These are phyloP conservation scores for Nicotiana tomentosiformis DNA, from an alignment of 257 asterid genomes.

Conservation along the genomic window DNA sequence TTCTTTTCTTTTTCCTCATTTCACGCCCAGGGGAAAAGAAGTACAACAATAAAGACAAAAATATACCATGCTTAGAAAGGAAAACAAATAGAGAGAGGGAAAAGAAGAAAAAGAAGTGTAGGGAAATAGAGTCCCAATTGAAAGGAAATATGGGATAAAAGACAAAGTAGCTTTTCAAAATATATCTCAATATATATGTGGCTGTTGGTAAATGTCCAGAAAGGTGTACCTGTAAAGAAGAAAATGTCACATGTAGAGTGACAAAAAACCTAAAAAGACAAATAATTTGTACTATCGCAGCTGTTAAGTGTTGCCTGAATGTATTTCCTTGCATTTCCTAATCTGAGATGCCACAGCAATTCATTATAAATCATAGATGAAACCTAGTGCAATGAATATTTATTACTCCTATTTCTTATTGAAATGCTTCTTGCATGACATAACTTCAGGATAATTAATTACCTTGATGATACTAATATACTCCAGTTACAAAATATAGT, in stretches of 20 bases:
- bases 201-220: neutral
- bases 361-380: neutral
- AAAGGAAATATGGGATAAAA: neutral
- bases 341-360: neutral
- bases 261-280: neutral
- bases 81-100: neutral
- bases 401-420: neutral
- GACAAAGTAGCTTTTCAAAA: neutral
- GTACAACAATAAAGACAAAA: neutral
- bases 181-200: neutral
- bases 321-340: neutral
- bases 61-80: neutral
- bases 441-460: neutral
- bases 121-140: neutral
- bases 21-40: neutral
- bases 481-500: neutral
- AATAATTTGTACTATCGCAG: neutral
- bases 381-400: neutral
- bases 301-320: neutral
- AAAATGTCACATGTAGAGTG: neutral
- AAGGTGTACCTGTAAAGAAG: neutral
- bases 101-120: neutral
- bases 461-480: neutral
- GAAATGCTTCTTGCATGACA: neutral
- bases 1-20: neutral